Evolutionary conservation across 768 basidiomycete species (phyloP), one percentile per base, ranked within the genome.

Genomic region (Tulasnella sp.): DNA sequence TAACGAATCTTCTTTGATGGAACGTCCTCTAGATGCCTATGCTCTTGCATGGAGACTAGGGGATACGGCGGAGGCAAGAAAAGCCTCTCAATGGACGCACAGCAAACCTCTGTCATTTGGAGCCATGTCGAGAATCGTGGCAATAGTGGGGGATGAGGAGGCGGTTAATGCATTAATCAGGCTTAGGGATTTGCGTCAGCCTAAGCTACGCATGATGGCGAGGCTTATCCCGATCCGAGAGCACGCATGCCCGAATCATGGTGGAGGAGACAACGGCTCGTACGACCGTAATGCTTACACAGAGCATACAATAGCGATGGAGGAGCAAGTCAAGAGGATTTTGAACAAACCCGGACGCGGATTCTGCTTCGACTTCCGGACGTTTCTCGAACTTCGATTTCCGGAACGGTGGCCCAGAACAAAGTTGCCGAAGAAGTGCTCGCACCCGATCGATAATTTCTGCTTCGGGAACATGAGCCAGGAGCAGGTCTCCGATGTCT

Each of bases 41-140:
- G 51, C 48, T 23, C 37, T 75, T 26, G 75, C 75, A n/a, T 75
- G 75, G 75, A 75, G 51, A 40, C 29, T 75, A 55, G 55, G 55
- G 10, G 32, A 57, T n/a, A 55, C 5, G 35, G 51, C 15, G 35
- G 75, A 75, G 20, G 75, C 51, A 5, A 26, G 39, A 16, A 61
- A 39, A 61, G 26, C 57, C 13, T 75, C 75, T 13, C 26, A 37
- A 35, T 67, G 55, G 32, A 51, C 57, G 18, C 75, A 75, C 26
- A 5, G 23, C 18, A 35, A 16, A 4, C 11, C 42, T 35, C 46
- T 75, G 16, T 26, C 42, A 2, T 35, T 46, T 39, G 74, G 51
- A 20, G 74, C 46, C 10, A 75, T 46, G 48, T 35, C 29, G 15
- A 51, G 51, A 29, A n/a, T 75, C 15, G 46, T 75, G 15, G 39